Evolutionary conservation across 2,329 filamentous ascomycete genomes (phyloP).

Genomic region (Gaeumannomyces sp.): DNA sequence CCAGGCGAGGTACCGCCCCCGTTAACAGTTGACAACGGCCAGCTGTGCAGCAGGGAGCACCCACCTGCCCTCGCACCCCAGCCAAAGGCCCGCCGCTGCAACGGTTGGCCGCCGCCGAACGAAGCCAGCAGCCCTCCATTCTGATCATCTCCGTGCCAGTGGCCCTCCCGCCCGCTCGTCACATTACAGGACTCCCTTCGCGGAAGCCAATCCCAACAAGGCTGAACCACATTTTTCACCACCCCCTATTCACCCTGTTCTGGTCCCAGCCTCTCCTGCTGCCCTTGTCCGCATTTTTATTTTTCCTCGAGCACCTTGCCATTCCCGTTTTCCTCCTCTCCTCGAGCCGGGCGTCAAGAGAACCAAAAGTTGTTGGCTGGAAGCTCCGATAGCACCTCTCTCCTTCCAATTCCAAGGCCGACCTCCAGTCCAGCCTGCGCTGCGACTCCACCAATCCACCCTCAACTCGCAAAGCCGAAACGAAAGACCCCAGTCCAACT

Average conservation of each 20-base stretch:
- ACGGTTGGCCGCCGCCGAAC: not conserved
- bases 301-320: not conserved
- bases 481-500: not conserved
- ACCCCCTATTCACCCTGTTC: conserved; percentile 2
- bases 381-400: not conserved
- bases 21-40: not conserved
- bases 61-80: not conserved
- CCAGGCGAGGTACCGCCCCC: not conserved
- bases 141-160: not conserved
- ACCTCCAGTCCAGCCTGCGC: not conserved
- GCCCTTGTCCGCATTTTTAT: not conserved
- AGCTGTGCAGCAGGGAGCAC: not conserved
- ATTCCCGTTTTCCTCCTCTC: not conserved
- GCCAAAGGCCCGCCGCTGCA: not conserved
- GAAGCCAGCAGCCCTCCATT: not conserved
- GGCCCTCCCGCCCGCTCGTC: not conserved
- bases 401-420: conserved; percentile 3
- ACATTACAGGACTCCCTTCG: conserved; percentile 8
- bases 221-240: conserved; percentile 7
- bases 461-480: not conserved
- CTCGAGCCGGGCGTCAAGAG: conserved; percentile 4
- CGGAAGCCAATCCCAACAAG: conserved; percentile 6
- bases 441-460: conserved; percentile 6
- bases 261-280: not conserved
- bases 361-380: not conserved